Percentiles rank a stretch among this genome's conserved stretches.
phyloP scores from a whole-genome alignment of 805 yeast genomes.

The Zygosaccharomyces gambellarensis region DNA sequence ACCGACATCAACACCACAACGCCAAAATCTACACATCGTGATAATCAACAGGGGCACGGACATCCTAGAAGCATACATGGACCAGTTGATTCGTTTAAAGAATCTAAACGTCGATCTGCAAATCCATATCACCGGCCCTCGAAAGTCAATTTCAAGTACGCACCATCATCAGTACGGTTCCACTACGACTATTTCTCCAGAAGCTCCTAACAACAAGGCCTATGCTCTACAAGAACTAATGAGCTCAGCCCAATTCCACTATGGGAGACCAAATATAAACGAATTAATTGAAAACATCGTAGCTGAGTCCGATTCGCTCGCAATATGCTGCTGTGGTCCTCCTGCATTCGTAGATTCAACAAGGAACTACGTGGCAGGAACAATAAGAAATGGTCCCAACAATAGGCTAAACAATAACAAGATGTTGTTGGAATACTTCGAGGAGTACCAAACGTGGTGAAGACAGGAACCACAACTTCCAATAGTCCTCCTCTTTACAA shows the following conservation, averaged over 20 bases:
- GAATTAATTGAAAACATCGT: constrained; percentile 37
- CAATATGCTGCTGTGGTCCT: constrained; percentile 61
- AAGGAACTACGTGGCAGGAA: constrained; percentile 44
- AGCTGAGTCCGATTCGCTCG: constrained; percentile 40
- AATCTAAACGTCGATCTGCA: constrained; percentile 15
- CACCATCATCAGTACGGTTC: not conserved
- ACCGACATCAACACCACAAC: constrained; percentile 2
- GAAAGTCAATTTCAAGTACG: not conserved
- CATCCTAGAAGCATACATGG: constrained; percentile 19
- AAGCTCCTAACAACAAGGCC: not conserved
- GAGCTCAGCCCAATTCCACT: constrained; percentile 21
- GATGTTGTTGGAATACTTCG: constrained; percentile 61
- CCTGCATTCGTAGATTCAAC: constrained; percentile 52
- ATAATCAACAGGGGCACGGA: constrained; percentile 16
- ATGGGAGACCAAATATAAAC: constrained; percentile 46
- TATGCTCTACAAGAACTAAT: constrained; percentile 1
- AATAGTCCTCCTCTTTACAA: not conserved
- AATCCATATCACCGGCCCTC: constrained; percentile 16
- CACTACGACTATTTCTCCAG: not conserved
- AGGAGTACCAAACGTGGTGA: constrained; percentile 71
- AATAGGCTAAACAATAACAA: not conserved
- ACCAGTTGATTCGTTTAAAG: constrained; percentile 16
- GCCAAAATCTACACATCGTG: constrained; percentile 14
- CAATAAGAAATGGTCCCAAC: constrained; percentile 34
- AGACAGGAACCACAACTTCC: not conserved